These are phyloP conservation scores for Leptographium galeiforme DNA, from an alignment of 2,329 filamentous ascomycete species.

Conservation along the genomic window DNA sequence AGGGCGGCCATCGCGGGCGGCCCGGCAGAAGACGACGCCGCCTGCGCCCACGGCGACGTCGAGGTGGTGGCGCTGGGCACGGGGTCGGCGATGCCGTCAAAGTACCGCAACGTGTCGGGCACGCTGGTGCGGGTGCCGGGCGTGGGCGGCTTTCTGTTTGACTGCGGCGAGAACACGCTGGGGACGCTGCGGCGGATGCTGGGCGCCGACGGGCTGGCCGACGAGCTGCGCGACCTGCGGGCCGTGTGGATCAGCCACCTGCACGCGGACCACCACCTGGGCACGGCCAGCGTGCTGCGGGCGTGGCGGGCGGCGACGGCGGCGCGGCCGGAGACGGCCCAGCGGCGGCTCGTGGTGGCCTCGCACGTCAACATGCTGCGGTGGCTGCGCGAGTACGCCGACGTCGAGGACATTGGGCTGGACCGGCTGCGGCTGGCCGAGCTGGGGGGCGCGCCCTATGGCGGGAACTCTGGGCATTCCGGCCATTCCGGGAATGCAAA, in stretches of 20 bases:
- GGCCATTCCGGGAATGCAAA: too few species aligned
- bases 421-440: conserved; percentile 28
- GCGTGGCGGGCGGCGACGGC: conserved; percentile 56
- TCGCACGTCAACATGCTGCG: conserved; percentile 58
- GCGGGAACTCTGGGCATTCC: too few species aligned
- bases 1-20: too few species aligned
- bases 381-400: conserved; percentile 68
- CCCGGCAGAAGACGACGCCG: too few species aligned
- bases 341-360: conserved; percentile 43
- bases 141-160: conserved; percentile 77
- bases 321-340: conserved; percentile 26
- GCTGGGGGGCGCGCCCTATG: conserved; percentile 2
- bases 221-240: conserved; percentile 66
- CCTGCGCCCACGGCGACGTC: conserved; percentile 44
- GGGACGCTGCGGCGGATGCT: conserved; percentile 74
- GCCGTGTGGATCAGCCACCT: conserved; percentile 89
- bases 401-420: conserved; percentile 65
- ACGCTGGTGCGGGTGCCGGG: conserved; percentile 76
- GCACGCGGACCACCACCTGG: conserved; percentile 92
- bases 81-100: conserved; percentile 78
- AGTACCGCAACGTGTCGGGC: conserved; percentile 88
- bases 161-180: conserved; percentile 84
- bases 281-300: conserved; percentile 65
- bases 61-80: conserved; percentile 85
- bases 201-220: conserved; percentile 45